A percentile compares a stretch with the other conserved stretches of the same genome.
Conservation (phyloP, 805 yeast genomes). For the Vanderwaltozyma polyspora region DNA sequence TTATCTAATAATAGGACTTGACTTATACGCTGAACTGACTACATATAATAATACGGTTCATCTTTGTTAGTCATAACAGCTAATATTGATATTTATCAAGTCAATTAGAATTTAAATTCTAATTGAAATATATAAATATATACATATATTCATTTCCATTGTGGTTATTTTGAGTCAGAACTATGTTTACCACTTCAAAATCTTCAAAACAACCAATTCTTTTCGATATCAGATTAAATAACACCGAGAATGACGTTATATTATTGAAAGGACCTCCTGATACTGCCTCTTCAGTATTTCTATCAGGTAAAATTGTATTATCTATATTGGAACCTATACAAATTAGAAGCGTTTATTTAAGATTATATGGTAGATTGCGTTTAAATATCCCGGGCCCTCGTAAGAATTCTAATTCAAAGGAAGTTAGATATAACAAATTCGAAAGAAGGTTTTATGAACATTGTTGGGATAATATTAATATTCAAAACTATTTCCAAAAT, state of each 20-base stretch:
- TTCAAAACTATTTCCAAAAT: slow-evolving; percentile 32
- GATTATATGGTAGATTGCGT: slow-evolving; percentile 55
- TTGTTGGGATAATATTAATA: slow-evolving; percentile 61
- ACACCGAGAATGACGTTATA: slow-evolving; percentile 66
- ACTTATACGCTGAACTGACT: too few species aligned
- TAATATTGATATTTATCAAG: too few species aligned
- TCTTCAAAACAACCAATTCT: slow-evolving; percentile 16
- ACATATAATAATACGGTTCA: too few species aligned
- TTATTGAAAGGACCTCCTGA: slow-evolving; percentile 67
- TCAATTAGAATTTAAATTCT: too few species aligned
- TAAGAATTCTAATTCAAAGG: background rate
- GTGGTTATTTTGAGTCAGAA: too few species aligned
- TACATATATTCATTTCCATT: too few species aligned
- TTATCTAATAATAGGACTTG: too few species aligned
- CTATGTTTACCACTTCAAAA: slow-evolving; percentile 2
- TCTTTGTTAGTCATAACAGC: too few species aligned
- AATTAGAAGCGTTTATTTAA: slow-evolving; percentile 52
- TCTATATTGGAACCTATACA: slow-evolving; percentile 65
- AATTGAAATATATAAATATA: too few species aligned
- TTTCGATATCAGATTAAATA: slow-evolving; percentile 47
- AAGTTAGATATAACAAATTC: slow-evolving; percentile 34
- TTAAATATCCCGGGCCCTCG: slow-evolving; percentile 41
- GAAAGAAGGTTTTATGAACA: slow-evolving; percentile 64
- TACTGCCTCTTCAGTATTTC: slow-evolving; percentile 65
- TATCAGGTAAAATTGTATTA: slow-evolving; percentile 70